phyloP scores from a whole-genome alignment of 352 stramenopile genomes.

The Plasmopara viticola region DNA sequence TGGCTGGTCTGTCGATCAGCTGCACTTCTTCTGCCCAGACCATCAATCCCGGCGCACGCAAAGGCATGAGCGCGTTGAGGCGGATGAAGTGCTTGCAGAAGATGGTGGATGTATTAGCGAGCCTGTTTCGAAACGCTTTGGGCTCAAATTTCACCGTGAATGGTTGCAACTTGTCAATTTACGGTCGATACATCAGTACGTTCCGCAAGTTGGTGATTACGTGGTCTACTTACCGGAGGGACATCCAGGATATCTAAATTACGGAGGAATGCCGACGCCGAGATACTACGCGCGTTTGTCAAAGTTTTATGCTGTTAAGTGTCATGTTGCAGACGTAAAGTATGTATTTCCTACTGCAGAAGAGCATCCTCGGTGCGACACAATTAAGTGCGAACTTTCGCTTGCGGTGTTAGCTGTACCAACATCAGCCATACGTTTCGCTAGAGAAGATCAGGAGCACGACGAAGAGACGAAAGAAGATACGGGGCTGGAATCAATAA shows the following conservation, averaged over 20 bases:
- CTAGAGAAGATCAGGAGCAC: slow-evolving; percentile 23
- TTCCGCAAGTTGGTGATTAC: slow-evolving; percentile 76
- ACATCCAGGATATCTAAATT: slow-evolving; percentile 44
- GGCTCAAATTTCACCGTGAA: slow-evolving; percentile 64
- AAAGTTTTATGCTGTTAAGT: slow-evolving; percentile 67
- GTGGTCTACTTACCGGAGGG: slow-evolving; percentile 79
- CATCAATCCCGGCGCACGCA: slow-evolving; percentile 36
- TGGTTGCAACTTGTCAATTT: slow-evolving; percentile 64
- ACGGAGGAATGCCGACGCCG: slow-evolving; percentile 32
- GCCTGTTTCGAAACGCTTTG: slow-evolving; percentile 52
- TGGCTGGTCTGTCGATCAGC: slow-evolving; percentile 67
- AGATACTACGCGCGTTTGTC: slow-evolving; percentile 47
- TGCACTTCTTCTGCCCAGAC: slow-evolving; percentile 77
- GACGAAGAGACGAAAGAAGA: slow-evolving; percentile 28
- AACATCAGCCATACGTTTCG: slow-evolving; percentile 23
- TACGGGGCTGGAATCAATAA: slow-evolving; percentile 4
- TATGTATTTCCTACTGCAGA: slow-evolving; percentile 65
- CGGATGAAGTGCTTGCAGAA: slow-evolving; percentile 9
- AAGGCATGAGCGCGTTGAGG: slow-evolving; percentile 17
- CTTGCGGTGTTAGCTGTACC: slow-evolving; percentile 58
- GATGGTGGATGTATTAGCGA: slow-evolving; percentile 33
- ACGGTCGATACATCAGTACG: slow-evolving; percentile 52
- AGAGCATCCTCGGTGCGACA: slow-evolving; percentile 49
- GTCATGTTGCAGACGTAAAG: slow-evolving; percentile 62
- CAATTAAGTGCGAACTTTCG: slow-evolving; percentile 66